Evolutionary conservation across 495 filamentous ascomycete species (phyloP).

Genomic region (Podospora anserina): DNA sequence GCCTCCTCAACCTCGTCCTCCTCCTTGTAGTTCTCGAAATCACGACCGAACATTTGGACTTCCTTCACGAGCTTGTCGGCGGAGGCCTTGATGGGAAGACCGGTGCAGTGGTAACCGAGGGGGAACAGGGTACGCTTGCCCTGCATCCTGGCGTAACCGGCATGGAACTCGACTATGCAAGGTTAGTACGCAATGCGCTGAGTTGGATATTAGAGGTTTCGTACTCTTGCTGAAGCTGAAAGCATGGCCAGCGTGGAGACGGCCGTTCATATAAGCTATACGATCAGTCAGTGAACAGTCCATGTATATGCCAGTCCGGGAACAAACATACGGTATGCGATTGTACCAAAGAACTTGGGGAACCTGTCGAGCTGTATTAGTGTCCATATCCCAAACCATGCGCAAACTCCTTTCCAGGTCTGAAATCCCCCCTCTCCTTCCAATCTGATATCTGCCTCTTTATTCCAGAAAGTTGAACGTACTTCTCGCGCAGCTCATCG

Average conservation of each 20-base stretch:
- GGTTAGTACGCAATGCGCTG: constrained; percentile 47
- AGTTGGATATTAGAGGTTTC: constrained; percentile 71
- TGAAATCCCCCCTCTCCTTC: not conserved
- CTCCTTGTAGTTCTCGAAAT: constrained; percentile 75
- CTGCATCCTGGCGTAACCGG: constrained; percentile 81
- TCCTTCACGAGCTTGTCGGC: constrained; percentile 92
- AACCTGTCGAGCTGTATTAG: constrained; percentile 21
- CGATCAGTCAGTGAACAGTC: not conserved
- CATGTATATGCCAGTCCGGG: not conserved
- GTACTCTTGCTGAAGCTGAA: constrained; percentile 89
- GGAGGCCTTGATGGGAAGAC: constrained; percentile 96
- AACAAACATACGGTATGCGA: constrained; percentile 67
- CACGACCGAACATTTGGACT: constrained; percentile 79
- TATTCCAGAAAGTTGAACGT: constrained; percentile 26
- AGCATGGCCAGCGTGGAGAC: constrained; percentile 84
- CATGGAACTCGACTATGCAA: constrained; percentile 83
- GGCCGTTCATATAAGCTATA: constrained; percentile 83
- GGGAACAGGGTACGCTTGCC: constrained; percentile 85
- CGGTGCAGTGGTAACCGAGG: constrained; percentile 92
- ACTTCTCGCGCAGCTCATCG: constrained; percentile 68
- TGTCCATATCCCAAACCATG: not conserved
- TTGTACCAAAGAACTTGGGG: constrained; percentile 90
- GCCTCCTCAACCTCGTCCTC: constrained; percentile 43
- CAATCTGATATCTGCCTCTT: not conserved
- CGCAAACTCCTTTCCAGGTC: not conserved